A percentile compares a stretch with the other conserved stretches of the same genome.
phyloP scores from a whole-genome alignment of 1,284 basidiomycete species.

The Leccinum angustisporum region DNA sequence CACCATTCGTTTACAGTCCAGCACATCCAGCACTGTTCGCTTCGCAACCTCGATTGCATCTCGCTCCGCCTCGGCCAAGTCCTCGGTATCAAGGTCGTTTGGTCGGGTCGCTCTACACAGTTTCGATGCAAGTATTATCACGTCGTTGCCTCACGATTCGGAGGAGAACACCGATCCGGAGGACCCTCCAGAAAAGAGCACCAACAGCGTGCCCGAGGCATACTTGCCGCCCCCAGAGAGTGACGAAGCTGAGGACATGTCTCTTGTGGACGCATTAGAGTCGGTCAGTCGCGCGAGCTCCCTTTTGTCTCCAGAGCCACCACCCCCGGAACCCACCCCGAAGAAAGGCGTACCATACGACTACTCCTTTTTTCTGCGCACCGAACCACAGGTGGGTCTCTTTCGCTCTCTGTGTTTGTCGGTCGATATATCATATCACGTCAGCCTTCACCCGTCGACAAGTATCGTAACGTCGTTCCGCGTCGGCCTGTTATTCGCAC shows the following conservation, averaged over 20 bases:
- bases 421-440: conserved; percentile 2
- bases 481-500: conserved; percentile 53
- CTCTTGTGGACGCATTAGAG: conserved; percentile 55
- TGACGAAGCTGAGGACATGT: conserved; percentile 23
- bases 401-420: neutral
- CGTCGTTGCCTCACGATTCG: conserved; percentile 47
- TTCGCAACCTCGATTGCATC: conserved; percentile 69
- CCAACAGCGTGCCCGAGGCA: conserved; percentile 48
- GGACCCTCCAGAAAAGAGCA: conserved; percentile 39
- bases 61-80: conserved; percentile 44
- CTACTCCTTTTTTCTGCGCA: conserved; percentile 60
- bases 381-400: conserved; percentile 59
- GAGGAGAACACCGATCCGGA: conserved; percentile 41
- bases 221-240: conserved; percentile 43
- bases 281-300: conserved; percentile 58
- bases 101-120: conserved; percentile 40
- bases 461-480: conserved; percentile 62
- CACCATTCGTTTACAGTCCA: conserved; percentile 50
- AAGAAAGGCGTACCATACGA: conserved; percentile 55
- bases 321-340: conserved; percentile 41
- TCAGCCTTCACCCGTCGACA: conserved; percentile 65
- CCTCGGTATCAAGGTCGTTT: conserved; percentile 37
- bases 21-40: conserved; percentile 64
- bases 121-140: conserved; percentile 60
- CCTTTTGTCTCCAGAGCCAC: conserved; percentile 41